These are phyloP conservation scores for Lasiosphaeris hirsuta DNA, from an alignment of 495 filamentous ascomycete species.

Conservation along the genomic window DNA sequence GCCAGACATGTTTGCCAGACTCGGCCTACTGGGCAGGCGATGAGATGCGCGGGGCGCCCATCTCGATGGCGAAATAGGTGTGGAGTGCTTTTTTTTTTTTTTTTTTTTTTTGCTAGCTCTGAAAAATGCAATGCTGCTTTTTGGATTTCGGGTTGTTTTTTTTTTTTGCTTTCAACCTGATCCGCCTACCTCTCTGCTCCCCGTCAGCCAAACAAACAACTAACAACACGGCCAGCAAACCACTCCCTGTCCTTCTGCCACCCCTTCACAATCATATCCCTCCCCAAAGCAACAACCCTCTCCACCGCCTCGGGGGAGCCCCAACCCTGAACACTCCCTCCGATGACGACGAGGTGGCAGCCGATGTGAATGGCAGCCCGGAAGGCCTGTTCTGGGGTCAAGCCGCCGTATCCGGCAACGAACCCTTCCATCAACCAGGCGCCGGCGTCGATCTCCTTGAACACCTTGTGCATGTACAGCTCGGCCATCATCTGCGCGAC, in stretches of 20 bases:
- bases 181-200: too few species aligned
- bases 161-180: too few species aligned
- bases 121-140: too few species aligned
- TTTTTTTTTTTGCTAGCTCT: too few species aligned
- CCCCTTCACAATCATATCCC: constrained; percentile 2
- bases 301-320: background rate
- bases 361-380: constrained; percentile 9
- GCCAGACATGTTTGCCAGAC: too few species aligned
- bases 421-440: constrained; percentile 11
- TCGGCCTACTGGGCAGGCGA: too few species aligned
- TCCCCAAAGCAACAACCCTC: constrained; percentile 4
- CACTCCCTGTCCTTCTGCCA: background rate
- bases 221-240: background rate
- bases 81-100: too few species aligned
- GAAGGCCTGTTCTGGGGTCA: background rate
- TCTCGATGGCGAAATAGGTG: too few species aligned
- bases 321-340: constrained; percentile 7
- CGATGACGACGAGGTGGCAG: constrained; percentile 12
- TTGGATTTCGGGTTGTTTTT: too few species aligned
- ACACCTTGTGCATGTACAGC: constrained; percentile 10
- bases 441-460: constrained; percentile 10
- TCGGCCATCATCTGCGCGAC: constrained; percentile 16
- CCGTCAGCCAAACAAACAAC: too few species aligned
- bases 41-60: too few species aligned
- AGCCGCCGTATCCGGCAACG: constrained; percentile 2